Evolutionary conservation across 352 stramenopile species (phyloP).

Genomic region (Pythium angustatum): DNA sequence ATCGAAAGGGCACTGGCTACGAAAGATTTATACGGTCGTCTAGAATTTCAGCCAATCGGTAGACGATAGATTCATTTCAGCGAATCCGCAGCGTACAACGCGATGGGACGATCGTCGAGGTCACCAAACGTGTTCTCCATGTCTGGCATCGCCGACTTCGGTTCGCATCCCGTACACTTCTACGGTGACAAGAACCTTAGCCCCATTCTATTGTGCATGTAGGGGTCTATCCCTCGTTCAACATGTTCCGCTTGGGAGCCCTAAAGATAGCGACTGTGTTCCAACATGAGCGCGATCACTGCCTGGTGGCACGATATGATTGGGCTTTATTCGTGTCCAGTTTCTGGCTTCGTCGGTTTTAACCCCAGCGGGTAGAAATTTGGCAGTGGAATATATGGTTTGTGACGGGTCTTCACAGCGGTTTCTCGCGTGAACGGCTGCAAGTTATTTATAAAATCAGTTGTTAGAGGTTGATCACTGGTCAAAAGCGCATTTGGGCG

Average conservation of each 20-base stretch:
- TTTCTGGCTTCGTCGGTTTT: constrained; percentile 11
- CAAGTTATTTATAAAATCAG: constrained; percentile 17
- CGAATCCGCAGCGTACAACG: constrained; percentile 17
- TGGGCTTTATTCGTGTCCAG: constrained; percentile 28
- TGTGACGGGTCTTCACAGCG: background rate
- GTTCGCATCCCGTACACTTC: no score
- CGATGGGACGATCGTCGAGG: constrained; percentile 21
- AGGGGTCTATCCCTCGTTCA: no score
- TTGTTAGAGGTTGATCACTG: background rate
- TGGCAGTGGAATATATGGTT: constrained; percentile 2
- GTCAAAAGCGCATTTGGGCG: background rate
- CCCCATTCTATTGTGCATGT: constrained; percentile 2
- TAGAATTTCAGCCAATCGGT: constrained; percentile 6
- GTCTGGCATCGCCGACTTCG: no score
- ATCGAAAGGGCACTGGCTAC: background rate
- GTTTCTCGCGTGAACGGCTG: background rate
- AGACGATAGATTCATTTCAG: constrained; percentile 3
- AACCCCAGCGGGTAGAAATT: constrained; percentile 9
- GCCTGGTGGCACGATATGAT: constrained; percentile 28
- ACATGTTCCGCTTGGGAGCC: no score
- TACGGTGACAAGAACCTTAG: no score
- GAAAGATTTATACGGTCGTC: constrained; percentile 8
- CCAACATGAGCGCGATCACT: background rate
- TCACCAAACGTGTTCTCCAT: constrained; percentile 3
- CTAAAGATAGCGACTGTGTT: constrained; percentile 17